Evolutionary conservation across 2,329 filamentous ascomycete species (phyloP), one percentile per base, ranked within the genome.

Genomic region (Aureobasidium lini): DNA sequence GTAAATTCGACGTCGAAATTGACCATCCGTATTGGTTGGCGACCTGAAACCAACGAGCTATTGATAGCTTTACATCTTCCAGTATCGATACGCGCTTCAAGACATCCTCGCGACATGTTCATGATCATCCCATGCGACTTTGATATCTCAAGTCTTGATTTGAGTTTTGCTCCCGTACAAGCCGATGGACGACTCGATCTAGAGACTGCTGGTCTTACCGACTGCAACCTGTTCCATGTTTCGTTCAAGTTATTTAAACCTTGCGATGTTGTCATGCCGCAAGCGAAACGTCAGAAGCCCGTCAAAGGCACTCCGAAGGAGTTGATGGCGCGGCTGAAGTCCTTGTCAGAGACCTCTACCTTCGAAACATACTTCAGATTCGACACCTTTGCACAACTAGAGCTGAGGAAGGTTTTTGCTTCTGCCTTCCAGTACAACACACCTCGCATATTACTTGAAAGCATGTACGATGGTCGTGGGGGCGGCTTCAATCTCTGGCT

Each of bases 41-140:
- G 53, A 2, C 18, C 53, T 16, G 32, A 42, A 2, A 32, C 5
- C 11, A 23, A 42, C 6, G 53, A 57, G 42, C 18, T 57, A 18
- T 47, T 57, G 32, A 57, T 57, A 23, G 53, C 42, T 47, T 28
- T 57, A 18, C 53, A 57, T 39, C 53, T 57, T 3, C 53, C 53
- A 11, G 13, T 57, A 47, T 46, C 32, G 4, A 39, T 36, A 7
- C 53, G 53, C 32, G 40, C 42, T 36, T 29, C 31, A 4, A 42
- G 34, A 44, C 31, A 47, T 18, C 31, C 42, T 39, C 53, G 53
- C 32, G 32, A 47, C 34, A 37, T 57, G 31, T 57, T 57, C 9
- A 39, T 57, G 53, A 47, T 57, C 23, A 31, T 57, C 3, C 42
- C 53, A 9, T 34, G 13, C 18, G 15, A 16, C n/a, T 36, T 47